phyloP scores from a whole-genome alignment of 257 asterid genomes.

The Penstemon davidsonii region DNA sequence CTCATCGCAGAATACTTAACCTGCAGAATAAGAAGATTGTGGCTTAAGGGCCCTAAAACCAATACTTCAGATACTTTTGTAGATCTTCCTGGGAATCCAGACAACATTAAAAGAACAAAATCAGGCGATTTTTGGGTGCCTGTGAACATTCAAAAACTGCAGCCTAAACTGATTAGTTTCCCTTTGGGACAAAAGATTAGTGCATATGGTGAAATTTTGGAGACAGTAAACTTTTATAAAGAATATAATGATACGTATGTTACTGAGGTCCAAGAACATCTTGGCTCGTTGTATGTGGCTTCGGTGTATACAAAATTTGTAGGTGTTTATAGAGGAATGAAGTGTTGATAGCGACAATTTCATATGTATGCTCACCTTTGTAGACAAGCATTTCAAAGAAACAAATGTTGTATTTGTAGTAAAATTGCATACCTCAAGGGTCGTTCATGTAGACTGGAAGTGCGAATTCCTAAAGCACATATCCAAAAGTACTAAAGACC shows the following conservation, averaged over 20 bases:
- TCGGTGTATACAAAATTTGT: constrained; percentile 22
- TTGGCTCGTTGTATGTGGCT: constrained; percentile 21
- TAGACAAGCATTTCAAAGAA: background rate
- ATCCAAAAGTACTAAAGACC: no score
- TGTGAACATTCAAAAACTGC: constrained; percentile 26
- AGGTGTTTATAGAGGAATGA: constrained; percentile 18
- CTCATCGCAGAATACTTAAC: constrained; percentile 40
- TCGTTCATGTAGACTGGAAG: no score
- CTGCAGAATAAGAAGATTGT: constrained; percentile 34
- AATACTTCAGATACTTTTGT: constrained; percentile 34
- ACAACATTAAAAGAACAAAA: constrained; percentile 32
- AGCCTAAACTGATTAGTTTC: constrained; percentile 24
- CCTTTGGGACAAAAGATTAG: constrained; percentile 25
- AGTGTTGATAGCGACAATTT: background rate
- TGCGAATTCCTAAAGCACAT: no score
- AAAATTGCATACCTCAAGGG: no score
- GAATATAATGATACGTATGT: constrained; percentile 26
- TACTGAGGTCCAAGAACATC: constrained; percentile 25
- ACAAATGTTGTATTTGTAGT: no score
- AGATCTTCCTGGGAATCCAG: constrained; percentile 32
- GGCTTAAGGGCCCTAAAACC: constrained; percentile 47
- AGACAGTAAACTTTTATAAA: constrained; percentile 24
- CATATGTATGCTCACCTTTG: background rate
- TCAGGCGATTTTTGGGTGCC: constrained; percentile 53
- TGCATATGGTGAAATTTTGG: constrained; percentile 24